These are phyloP conservation scores for Hymenoscyphus scutula DNA, from an alignment of 2,329 filamentous ascomycete genomes.

Conservation along the genomic window DNA sequence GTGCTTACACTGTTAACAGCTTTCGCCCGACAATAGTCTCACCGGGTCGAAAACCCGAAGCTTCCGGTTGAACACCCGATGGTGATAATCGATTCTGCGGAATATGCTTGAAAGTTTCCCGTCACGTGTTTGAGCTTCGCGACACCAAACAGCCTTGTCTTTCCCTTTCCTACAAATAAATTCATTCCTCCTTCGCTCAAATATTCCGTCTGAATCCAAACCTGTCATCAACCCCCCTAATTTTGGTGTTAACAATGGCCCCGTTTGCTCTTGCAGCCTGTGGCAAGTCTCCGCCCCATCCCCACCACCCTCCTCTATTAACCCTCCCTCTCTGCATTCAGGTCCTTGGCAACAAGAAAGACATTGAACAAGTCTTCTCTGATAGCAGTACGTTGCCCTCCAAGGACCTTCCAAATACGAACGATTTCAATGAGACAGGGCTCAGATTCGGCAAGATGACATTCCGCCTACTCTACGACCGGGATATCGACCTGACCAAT, in stretches of 20 bases:
- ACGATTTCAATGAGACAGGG: neutral
- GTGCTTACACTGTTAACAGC: neutral
- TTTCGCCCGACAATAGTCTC: neutral
- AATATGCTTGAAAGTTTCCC: neutral
- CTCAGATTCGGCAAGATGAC: neutral
- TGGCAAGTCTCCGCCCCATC: constrained; percentile 1
- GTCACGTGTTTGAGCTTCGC: neutral
- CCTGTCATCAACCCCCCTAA: neutral
- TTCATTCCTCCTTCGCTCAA: constrained; percentile 1
- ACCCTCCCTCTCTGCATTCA: neutral
- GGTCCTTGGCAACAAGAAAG: neutral
- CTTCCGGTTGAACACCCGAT: neutral
- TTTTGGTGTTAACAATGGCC: neutral
- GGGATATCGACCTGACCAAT: neutral
- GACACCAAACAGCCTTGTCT: neutral
- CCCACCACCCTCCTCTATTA: constrained; percentile 1
- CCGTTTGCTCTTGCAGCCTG: neutral
- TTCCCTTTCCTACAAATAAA: neutral
- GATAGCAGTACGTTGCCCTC: neutral
- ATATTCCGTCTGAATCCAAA: neutral
- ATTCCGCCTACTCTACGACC: neutral
- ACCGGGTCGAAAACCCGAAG: neutral
- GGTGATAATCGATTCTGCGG: neutral
- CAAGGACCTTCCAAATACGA: neutral
- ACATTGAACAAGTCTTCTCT: neutral